Base-by-base conservation (phyloP, 768 basidiomycete genomes). In the Kwoniella sp. region DNA sequence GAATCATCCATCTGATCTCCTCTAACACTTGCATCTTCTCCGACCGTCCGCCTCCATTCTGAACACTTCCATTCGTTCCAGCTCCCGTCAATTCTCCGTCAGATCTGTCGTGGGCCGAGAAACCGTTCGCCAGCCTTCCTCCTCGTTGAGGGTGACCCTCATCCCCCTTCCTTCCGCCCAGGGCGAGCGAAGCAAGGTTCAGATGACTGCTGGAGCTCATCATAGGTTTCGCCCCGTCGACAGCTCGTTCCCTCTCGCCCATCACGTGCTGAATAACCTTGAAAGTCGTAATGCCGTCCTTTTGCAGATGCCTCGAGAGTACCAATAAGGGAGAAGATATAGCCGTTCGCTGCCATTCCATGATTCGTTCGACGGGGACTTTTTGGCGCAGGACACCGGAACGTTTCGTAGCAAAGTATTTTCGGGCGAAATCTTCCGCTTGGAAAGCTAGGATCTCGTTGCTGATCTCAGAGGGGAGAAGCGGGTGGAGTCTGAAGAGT, bases 231-330 rank as follows among this genome's bases (percentile, higher is more conserved):
- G 68, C 64, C 1, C 67, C 71, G 26, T 74, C 75, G 3, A 79
- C 76, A 1, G 70, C 65, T 24, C 86, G 86, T 68, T 92, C 90
- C 8, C 91, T 85, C 73, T 96, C 93, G 40, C 92, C 92, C 92
- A 96, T 97, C 49, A 94, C 86, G 59, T 88, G 88, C 76, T 96
- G 94, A 48, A 95, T 85, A 26, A 91, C 87, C 74, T 90, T 91
- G 85, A 96, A 97, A 4, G 88, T 83, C 73, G 86, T 88, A 59
- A 93, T 85, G 0, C 91, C 90, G 69, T 94, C 89, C 73, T 86
- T 88, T 64, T 86, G 85, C 22, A 92, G 82, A 4, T 88, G 84
- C 58, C 87, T 87, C 15, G 71, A 74, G 9, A 91, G 80, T 5
- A 87, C 83, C 21, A 97, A 85, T 15, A 97, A 82, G 1, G 93